Evolutionary conservation across 495 filamentous ascomycete species (phyloP).

Genomic region (Acidiella bohemica): DNA sequence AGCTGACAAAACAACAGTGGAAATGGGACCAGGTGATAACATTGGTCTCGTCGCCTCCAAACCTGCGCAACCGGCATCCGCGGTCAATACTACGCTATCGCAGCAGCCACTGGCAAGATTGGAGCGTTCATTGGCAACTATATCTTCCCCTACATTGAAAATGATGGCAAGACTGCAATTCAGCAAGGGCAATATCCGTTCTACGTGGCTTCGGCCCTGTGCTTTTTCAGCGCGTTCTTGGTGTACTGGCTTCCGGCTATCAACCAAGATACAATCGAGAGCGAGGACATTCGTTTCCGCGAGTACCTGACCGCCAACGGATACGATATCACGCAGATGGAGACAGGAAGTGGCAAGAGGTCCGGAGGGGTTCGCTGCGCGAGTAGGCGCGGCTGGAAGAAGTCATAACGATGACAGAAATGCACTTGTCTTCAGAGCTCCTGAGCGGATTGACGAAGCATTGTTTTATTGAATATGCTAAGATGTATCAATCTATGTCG

Average conservation of each 20-base stretch:
- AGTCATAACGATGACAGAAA: too few species aligned
- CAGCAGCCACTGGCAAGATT: slow-evolving; percentile 72
- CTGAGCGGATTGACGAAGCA: too few species aligned
- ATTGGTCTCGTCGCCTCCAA: slow-evolving; percentile 80
- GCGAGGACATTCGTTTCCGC: slow-evolving; percentile 24
- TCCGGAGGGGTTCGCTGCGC: too few species aligned
- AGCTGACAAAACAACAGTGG: too few species aligned
- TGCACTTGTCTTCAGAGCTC: too few species aligned
- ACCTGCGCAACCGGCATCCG: slow-evolving; percentile 74
- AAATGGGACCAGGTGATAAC: slow-evolving; percentile 73
- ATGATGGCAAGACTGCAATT: slow-evolving; percentile 45
- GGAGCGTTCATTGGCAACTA: slow-evolving; percentile 77
- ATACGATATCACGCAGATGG: slow-evolving; percentile 19
- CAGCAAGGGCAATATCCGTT: slow-evolving; percentile 59
- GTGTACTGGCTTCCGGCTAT: slow-evolving; percentile 28
- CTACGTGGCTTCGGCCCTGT: slow-evolving; percentile 24
- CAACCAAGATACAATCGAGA: slow-evolving; percentile 29
- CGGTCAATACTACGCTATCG: slow-evolving; percentile 84
- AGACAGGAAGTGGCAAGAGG: too few species aligned
- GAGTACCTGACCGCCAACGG: slow-evolving; percentile 17
- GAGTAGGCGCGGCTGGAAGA: too few species aligned
- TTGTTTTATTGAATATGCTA: too few species aligned
- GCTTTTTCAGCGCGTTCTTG: slow-evolving; percentile 24
- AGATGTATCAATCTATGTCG: too few species aligned
- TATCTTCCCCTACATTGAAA: slow-evolving; percentile 52